Evolutionary conservation across 495 filamentous ascomycete genomes (phyloP), one percentile per base, ranked within the genome.

Genomic region (Amphirosellinia nigrospora): DNA sequence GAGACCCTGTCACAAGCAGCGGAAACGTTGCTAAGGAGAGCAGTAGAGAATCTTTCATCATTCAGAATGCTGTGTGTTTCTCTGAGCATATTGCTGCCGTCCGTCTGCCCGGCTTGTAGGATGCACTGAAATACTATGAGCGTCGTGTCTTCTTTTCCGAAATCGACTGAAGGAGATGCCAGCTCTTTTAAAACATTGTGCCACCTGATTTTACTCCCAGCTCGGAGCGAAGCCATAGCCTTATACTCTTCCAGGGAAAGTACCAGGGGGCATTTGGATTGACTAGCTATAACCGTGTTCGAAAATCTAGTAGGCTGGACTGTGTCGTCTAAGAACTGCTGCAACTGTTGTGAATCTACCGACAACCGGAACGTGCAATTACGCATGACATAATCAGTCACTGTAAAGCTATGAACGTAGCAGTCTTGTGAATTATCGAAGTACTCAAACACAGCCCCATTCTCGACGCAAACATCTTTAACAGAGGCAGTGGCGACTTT

Each of bases 111-210:
- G 1, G 79, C 80, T 66, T 88, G 85, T 50, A 79, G 74, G 32
- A 78, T 79, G 4, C 82, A 77, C 71, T 89, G 87, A 34, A 81
- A 71, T 1, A 88, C 45, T 30, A 86, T 75, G 0, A 82, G 53
- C 15, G 71, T 69, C 0, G 83, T 84, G 19, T 85, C 79, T 8
- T 73, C 45, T 19, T 82, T 80, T 38, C 81, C 85, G 45, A 83
- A 81, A 32, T 81, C 78, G 1, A 89, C 58, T 16, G 73, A 76
- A 4, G 81, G 82, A 4, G 76, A 73, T 0, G 70, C 64, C 21
- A 89, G 72, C 70, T 89, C 81, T 6, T 76, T 69, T 0, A 85
- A 73, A 28, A 88, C 81, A 48, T 88, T 88, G 36, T 79, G 71
- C 87, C 86, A 88, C 53, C 86, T 85, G 21, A 88, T 74, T 0